These are phyloP conservation scores for Ambrosia artemisiifolia DNA, from an alignment of 129 eudicot genomes.

Conservation along the genomic window DNA sequence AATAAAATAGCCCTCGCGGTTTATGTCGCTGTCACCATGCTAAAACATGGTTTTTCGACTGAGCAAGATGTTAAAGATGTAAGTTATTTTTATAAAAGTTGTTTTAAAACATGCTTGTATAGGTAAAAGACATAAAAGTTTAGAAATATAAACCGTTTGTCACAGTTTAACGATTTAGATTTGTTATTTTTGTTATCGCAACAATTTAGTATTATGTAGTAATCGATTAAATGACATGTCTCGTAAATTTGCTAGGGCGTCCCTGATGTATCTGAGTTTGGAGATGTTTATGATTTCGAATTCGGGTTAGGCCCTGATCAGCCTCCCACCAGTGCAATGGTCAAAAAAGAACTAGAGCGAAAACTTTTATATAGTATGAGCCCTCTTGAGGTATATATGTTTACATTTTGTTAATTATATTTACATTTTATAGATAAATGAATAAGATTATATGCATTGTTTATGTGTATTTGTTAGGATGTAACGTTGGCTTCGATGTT, in stretches of 20 bases:
- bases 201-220: too few species aligned
- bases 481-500: slow-evolving; percentile 68
- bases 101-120: too few species aligned
- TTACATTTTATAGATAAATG: not conserved
- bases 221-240: not conserved
- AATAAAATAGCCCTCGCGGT: slow-evolving; percentile 55
- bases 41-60: slow-evolving; percentile 48
- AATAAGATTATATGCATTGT: not conserved
- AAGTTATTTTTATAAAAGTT: slow-evolving; percentile 13
- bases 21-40: slow-evolving; percentile 79
- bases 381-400: slow-evolving; percentile 58
- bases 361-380: slow-evolving; percentile 57
- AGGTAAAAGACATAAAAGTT: too few species aligned
- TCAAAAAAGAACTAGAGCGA: slow-evolving; percentile 52
- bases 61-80: slow-evolving; percentile 69
- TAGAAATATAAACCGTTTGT: too few species aligned
- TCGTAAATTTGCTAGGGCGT: slow-evolving; percentile 43
- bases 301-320: slow-evolving; percentile 54
- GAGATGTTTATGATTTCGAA: slow-evolving; percentile 49
- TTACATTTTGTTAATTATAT: not conserved
- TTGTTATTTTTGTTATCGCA: too few species aligned
- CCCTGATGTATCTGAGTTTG: slow-evolving; percentile 60
- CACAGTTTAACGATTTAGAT: too few species aligned
- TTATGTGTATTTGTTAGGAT: slow-evolving; percentile 36
- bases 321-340: slow-evolving; percentile 51